Base-by-base conservation (phyloP, 345 rosid genomes). In the Limnanthes douglasii region DNA sequence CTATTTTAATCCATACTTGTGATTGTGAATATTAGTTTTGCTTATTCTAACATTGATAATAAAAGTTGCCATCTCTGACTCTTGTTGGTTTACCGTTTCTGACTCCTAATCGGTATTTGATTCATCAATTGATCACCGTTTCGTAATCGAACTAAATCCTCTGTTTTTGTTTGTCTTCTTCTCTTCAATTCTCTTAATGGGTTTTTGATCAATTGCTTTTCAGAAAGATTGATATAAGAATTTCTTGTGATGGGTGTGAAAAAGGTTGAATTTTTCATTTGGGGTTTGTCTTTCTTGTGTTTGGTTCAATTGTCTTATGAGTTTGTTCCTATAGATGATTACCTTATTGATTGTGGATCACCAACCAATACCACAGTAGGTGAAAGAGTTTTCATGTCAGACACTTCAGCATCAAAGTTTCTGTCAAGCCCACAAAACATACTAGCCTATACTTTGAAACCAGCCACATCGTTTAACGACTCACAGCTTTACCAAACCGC, bases 261-360 rank as follows among this genome's bases (percentile, higher is more conserved):
- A 51, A 54, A 46, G 57, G 40, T 35, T 52, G 44, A 31, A 42
- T 27, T 62, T 48, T 39, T 61, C 7, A 39, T 55, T 8, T 57
- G 68, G 69, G 48, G 55, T 64, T 44, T 55, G 21, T 54, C 52
- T 15, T 11, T 72, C 37, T 39, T 64, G 50, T 64, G 51, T 53
- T 36, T 72, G 38, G 54, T 47, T 49, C 48, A 43, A 34, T 53
- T 70, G 32, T 75, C 57, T 30, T 13, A 28, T 51, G 94, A 78
- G 43, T 86, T 66, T 59, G 23, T 29, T 25, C 97, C 95, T 17
- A 34, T 41, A 15, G 72, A 88, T 45, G 79, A 65, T 53, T 74
- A 76, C 56, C 84, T 79, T 36, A 58, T 88, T 40, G 70, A 88
- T 44, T 79, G 86, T 61, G 95, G 94, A 60, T 88, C 94, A 17